Percentiles rank a stretch among this genome's conserved stretches.
These are phyloP conservation scores for Macrolepiota albuminosa DNA, from an alignment of 768 basidiomycete genomes.

Conservation along the genomic window DNA sequence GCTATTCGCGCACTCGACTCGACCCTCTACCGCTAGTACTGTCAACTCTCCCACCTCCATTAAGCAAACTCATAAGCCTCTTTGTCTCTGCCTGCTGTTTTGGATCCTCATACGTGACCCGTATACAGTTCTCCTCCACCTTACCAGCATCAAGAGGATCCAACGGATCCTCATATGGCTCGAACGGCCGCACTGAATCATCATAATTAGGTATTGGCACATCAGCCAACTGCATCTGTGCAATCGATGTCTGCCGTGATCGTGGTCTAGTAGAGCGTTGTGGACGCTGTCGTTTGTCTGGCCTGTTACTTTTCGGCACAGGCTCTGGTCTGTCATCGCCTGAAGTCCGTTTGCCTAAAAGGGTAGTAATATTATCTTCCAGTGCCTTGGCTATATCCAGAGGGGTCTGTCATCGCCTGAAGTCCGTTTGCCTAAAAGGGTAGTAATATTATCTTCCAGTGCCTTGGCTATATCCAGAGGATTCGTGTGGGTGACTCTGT, in stretches of 20 bases:
- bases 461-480: conserved; percentile 47
- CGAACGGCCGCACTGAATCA: conserved; percentile 22
- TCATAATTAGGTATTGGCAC: conserved; percentile 17
- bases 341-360: conserved; percentile 64
- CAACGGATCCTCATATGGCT: conserved; percentile 24
- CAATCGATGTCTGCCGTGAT: conserved; percentile 34
- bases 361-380: conserved; percentile 61
- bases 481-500: conserved; percentile 40
- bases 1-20: conserved; percentile 15
- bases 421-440: conserved; percentile 64
- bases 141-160: conserved; percentile 18
- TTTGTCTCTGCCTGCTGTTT: conserved; percentile 54
- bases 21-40: conserved; percentile 16
- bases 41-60: conserved; percentile 21
- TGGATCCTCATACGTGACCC: conserved; percentile 68
- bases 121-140: conserved; percentile 40
- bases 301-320: conserved; percentile 15
- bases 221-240: conserved; percentile 18
- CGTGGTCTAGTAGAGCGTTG: conserved; percentile 30
- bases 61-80: conserved; percentile 52
- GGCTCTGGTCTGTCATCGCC: conserved; percentile 27
- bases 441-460: conserved; percentile 64
- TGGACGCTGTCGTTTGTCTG: conserved; percentile 34
- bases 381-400: conserved; percentile 51
- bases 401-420: conserved; percentile 34